These are phyloP conservation scores for Salix koriyanagi DNA, from an alignment of 345 rosid species.

Conservation along the genomic window DNA sequence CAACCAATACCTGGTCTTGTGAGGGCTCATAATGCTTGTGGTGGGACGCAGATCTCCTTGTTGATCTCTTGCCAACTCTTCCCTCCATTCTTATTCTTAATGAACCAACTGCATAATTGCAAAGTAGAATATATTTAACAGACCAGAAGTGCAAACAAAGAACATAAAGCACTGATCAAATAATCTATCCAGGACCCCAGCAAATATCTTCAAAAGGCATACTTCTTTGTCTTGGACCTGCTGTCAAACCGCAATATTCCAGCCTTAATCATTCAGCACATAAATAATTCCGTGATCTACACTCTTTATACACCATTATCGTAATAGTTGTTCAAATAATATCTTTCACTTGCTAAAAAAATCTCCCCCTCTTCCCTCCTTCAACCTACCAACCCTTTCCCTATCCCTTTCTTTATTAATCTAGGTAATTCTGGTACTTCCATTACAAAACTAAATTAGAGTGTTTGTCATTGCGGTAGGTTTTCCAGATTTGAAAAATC, in stretches of 20 bases:
- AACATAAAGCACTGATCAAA: not conserved
- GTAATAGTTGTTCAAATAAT: not conserved
- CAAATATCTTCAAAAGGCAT: not conserved
- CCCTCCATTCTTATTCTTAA: conserved; percentile 11
- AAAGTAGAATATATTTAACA: not conserved
- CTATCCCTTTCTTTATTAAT: too few species aligned
- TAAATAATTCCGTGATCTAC: too few species aligned
- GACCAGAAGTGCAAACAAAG: not conserved
- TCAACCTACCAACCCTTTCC: not conserved
- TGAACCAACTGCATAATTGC: not conserved
- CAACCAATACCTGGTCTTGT: conserved; percentile 37
- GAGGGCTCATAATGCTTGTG: conserved; percentile 16
- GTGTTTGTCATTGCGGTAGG: too few species aligned
- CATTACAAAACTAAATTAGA: too few species aligned
- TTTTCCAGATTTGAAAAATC: too few species aligned
- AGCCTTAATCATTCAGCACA: too few species aligned
- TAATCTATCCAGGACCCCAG: not conserved
- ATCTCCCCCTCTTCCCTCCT: not conserved
- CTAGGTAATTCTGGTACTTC: too few species aligned
- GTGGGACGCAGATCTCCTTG: conserved; percentile 22
- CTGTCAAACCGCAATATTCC: not conserved
- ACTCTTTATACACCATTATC: not conserved
- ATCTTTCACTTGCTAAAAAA: not conserved
- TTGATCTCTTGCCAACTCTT: conserved; percentile 20
- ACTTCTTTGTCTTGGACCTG: not conserved